phyloP scores from a whole-genome alignment of 768 basidiomycete genomes.

The Crepidotus variabilis region DNA sequence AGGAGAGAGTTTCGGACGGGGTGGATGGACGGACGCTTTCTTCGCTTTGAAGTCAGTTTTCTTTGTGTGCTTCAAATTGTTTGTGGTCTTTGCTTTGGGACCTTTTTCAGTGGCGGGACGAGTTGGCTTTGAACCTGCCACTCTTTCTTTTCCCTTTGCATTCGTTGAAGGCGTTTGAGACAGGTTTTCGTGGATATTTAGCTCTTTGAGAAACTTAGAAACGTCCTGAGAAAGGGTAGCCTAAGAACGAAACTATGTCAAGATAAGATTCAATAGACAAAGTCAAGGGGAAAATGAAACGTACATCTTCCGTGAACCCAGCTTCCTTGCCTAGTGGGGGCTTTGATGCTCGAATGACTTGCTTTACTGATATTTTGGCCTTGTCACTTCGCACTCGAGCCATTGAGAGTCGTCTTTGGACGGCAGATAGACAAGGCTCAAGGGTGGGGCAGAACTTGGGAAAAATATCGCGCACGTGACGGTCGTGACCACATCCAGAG shows the following conservation, averaged over 20 bases:
- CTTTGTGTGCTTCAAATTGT: constrained; percentile 9
- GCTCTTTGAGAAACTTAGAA: constrained; percentile 40
- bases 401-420: background rate
- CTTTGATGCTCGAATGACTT: background rate
- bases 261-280: background rate
- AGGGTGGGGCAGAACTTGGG: background rate
- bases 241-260: constrained; percentile 20
- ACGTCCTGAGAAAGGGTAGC: constrained; percentile 40
- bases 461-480: too few species aligned
- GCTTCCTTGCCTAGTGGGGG: constrained; percentile 10
- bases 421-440: background rate
- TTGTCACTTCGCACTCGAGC: constrained; percentile 3
- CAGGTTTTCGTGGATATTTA: constrained; percentile 24
- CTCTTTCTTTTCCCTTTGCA: constrained; percentile 9
- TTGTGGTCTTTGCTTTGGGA: constrained; percentile 5
- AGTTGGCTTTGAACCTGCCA: background rate
- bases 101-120: too few species aligned
- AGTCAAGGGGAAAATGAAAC: background rate
- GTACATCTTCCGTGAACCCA: constrained; percentile 28
- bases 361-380: background rate
- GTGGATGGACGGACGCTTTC: too few species aligned
- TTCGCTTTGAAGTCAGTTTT: constrained; percentile 1
- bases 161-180: background rate
- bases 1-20: too few species aligned
- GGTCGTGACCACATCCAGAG: too few species aligned